A percentile compares a stretch with the other conserved stretches of the same genome.
Evolutionary conservation across 2,329 filamentous ascomycete genomes (phyloP).

Genomic region (Calonectria crousiana): DNA sequence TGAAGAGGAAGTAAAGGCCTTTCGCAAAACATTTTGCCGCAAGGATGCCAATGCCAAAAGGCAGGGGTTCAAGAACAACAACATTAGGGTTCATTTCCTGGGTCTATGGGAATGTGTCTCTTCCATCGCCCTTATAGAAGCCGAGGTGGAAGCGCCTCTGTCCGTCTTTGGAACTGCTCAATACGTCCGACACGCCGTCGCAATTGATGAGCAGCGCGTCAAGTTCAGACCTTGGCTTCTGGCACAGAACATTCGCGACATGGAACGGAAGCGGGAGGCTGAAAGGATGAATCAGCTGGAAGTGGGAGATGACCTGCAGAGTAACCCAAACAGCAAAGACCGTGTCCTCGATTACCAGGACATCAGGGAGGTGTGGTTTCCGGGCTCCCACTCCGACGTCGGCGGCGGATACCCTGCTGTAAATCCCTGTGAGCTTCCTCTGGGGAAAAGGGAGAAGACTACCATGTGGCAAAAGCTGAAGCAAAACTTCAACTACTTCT

Average conservation of each 20-base stretch:
- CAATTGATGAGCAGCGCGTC: constrained; percentile 65
- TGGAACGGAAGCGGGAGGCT: not conserved
- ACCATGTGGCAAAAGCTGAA: constrained; percentile 13
- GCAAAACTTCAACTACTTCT: not conserved
- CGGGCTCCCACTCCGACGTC: constrained; percentile 65
- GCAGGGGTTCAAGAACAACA: constrained; percentile 36
- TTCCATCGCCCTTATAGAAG: constrained; percentile 58
- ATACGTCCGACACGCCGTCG: constrained; percentile 64
- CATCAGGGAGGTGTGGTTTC: constrained; percentile 66
- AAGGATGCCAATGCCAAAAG: constrained; percentile 41
- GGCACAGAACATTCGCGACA: constrained; percentile 51
- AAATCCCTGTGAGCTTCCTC: constrained; percentile 9
- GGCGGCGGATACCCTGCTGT: constrained; percentile 63
- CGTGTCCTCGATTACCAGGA: not conserved
- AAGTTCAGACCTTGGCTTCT: constrained; percentile 67
- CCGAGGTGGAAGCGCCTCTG: constrained; percentile 51
- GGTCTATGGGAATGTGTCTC: constrained; percentile 68
- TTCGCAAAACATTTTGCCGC: constrained; percentile 62
- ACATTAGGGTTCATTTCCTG: constrained; percentile 65
- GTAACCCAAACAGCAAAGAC: constrained; percentile 43
- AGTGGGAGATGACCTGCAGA: constrained; percentile 33
- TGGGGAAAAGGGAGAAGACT: constrained; percentile 44
- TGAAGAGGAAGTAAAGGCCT: constrained; percentile 55
- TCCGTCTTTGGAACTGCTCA: constrained; percentile 55
- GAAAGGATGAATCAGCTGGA: not conserved